Percentiles rank a stretch among this genome's conserved stretches.
phyloP scores from a whole-genome alignment of 31 red algal genomes.

The Odonthalia washingtoniensis region DNA sequence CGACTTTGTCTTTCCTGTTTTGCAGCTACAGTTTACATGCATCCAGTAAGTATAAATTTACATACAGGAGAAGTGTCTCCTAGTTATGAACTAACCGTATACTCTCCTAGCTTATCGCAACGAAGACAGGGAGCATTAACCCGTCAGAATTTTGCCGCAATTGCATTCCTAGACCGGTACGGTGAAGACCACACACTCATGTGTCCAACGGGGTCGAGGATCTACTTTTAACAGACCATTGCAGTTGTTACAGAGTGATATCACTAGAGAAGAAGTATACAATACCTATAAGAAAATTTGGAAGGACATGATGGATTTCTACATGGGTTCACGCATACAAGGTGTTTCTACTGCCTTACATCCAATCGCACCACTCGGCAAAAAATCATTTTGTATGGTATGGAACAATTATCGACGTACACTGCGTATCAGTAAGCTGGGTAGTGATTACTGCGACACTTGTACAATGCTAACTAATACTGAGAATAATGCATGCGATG shows the following conservation, averaged over 20 bases:
- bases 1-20: slow-evolving; percentile 9
- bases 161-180: slow-evolving; percentile 29
- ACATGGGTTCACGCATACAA: neutral
- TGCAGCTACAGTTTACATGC: slow-evolving; percentile 14
- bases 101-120: neutral
- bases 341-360: neutral
- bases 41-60: slow-evolving; percentile 3
- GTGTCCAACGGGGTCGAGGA: slow-evolving; percentile 49
- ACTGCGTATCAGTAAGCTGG: slow-evolving; percentile 3
- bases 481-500: neutral
- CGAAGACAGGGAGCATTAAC: neutral
- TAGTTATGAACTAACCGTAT: neutral
- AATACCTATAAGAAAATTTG: neutral
- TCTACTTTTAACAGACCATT: neutral
- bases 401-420: neutral
- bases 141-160: slow-evolving; percentile 15
- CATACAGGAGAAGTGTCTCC: neutral
- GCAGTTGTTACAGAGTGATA: slow-evolving; percentile 19
- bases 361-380: neutral
- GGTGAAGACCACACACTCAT: slow-evolving; percentile 4
- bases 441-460: too few relatives aligned
- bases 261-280: slow-evolving; percentile 17
- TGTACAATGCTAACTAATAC: slow-evolving; percentile 12
- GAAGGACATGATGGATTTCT: slow-evolving; percentile 8
- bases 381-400: neutral